These are phyloP conservation scores for Acacia confusa DNA, from an alignment of 306 rosid species.

Conservation along the genomic window DNA sequence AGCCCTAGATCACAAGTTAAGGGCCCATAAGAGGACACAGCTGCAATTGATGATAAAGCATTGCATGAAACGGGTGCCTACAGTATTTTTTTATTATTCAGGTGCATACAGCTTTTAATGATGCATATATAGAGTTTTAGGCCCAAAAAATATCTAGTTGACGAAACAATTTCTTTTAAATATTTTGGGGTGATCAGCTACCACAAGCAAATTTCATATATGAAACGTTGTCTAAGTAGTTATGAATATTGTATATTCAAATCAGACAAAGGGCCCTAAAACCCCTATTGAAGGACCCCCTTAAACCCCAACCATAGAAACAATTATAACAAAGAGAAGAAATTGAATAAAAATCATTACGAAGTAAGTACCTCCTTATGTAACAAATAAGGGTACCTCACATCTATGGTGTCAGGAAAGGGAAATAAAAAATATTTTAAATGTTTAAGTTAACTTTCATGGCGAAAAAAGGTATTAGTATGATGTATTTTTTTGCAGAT, in stretches of 20 bases:
- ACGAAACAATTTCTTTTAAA: background rate
- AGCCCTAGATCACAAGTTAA: no score
- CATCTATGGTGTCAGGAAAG: background rate
- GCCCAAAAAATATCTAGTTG: background rate
- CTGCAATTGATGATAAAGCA: background rate
- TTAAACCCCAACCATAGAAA: background rate
- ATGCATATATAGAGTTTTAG: background rate
- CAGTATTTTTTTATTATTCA: no score
- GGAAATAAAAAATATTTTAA: background rate
- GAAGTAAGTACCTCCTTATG: slow-evolving; percentile 3
- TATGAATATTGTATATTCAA: background rate
- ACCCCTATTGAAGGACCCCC: background rate
- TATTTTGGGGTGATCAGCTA: background rate
- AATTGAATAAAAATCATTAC: background rate
- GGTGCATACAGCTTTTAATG: background rate
- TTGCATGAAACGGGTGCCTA: background rate
- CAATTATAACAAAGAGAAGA: background rate
- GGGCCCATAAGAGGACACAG: background rate
- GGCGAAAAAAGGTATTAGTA: background rate
- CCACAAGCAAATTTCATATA: background rate
- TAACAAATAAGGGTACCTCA: background rate
- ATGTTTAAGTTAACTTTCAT: background rate
- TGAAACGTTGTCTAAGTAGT: background rate
- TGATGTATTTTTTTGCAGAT: background rate
- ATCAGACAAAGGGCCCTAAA: background rate